Percentiles rank a stretch among this genome's conserved stretches.
Conservation (phyloP, 2,329 filamentous ascomycete genomes). For the Herpotrichia juniperi region DNA sequence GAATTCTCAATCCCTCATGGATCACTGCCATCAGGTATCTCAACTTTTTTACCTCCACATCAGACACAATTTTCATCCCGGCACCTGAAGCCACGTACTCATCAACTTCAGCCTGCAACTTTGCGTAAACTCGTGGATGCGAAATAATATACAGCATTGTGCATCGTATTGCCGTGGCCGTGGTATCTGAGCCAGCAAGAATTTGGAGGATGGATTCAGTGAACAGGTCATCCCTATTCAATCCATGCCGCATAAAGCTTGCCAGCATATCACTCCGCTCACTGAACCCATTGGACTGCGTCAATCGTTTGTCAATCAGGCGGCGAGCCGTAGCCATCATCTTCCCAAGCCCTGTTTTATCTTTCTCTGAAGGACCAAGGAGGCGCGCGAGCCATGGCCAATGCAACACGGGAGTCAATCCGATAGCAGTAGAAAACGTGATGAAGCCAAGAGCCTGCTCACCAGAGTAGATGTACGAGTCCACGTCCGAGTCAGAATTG, state of each 20-base stretch:
- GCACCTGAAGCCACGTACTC: conserved; percentile 33
- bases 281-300: conserved; percentile 43
- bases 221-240: conserved; percentile 47
- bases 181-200: conserved; percentile 63
- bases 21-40: conserved; percentile 55
- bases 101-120: conserved; percentile 54
- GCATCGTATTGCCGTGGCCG: conserved; percentile 60
- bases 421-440: conserved; percentile 1
- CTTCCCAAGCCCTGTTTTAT: conserved; percentile 26
- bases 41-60: conserved; percentile 45
- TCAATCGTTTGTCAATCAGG: conserved; percentile 24
- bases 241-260: conserved; percentile 55
- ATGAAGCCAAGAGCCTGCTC: conserved; percentile 25
- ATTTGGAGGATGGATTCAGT: conserved; percentile 52
- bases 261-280: conserved; percentile 58
- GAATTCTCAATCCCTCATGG: conserved; percentile 50
- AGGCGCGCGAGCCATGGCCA: conserved; percentile 26
- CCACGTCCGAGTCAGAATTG: conserved; percentile 54
- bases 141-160: conserved; percentile 59
- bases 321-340: conserved; percentile 25
- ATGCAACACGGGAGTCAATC: conserved; percentile 14
- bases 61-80: conserved; percentile 50
- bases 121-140: conserved; percentile 51
- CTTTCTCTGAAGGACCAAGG: conserved; percentile 39
- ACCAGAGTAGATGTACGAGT: conserved; percentile 51